Conservation (phyloP, 495 filamentous ascomycete species). For the Choiromyces venosus region DNA sequence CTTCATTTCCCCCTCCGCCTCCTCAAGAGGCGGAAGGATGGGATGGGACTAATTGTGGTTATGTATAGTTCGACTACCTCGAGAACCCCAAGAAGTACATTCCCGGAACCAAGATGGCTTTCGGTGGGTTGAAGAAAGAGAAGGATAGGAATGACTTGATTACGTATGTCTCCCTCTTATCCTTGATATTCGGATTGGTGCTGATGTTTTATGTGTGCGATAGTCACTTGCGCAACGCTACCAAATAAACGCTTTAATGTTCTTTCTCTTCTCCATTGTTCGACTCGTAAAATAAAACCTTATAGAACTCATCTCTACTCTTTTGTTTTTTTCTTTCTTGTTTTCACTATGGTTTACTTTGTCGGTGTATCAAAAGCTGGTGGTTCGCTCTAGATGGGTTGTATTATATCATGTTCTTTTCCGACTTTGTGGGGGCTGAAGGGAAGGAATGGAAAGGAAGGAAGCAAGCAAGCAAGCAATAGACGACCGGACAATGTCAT, state of each 20-base stretch:
- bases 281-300: conserved; percentile 6
- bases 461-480: too few relatives aligned
- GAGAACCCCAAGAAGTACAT: conserved; percentile 97
- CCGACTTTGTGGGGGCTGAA: not conserved
- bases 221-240: conserved; percentile 33
- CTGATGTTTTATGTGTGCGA: not conserved
- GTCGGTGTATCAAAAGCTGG: not conserved
- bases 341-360: conserved; percentile 1
- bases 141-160: conserved; percentile 99
- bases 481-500: not conserved
- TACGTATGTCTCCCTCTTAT: conserved; percentile 60
- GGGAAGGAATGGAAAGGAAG: too few relatives aligned
- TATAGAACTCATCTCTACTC: conserved; percentile 39
- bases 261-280: not conserved
- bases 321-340: conserved; percentile 17
- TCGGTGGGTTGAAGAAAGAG: conserved; percentile 98
- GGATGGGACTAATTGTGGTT: conserved; percentile 38
- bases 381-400: not conserved
- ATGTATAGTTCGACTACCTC: conserved; percentile 68
- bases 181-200: not conserved
- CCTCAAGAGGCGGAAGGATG: not conserved
- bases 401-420: not conserved
- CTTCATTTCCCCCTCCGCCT: not conserved
- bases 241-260: conserved; percentile 20
- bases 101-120: conserved; percentile 99